Evolutionary conservation across 352 stramenopile species (phyloP), one percentile per base, ranked within the genome.

Genomic region (Vaucheria bursata): DNA sequence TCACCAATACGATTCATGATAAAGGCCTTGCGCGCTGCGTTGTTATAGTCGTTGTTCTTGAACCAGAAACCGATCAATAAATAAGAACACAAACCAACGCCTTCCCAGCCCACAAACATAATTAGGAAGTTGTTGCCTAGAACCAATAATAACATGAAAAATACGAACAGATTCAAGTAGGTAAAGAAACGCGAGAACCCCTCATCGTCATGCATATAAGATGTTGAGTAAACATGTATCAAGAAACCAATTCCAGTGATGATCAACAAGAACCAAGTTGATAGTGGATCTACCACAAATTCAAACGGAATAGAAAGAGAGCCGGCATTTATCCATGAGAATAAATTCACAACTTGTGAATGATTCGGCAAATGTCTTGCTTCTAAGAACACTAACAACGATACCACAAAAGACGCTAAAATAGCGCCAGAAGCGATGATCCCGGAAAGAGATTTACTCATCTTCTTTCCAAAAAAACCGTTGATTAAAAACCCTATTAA

Each of bases 11-110:
- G 39, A 12, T 50, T 50, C 12, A 50, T 12, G 12, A 50, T 12
- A 12, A 50, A 12, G 39, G 39, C 39, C 12, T 50, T 50, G 12
- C 5, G 5, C 5, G 39, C 39, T 50, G 59, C 59, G 5, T 69
- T 69, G 59, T 69, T 87, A 18, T 81, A 81, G 85, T 87, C 80
- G 79, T 87, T 85, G 37, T 83, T 35, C 33, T 76, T 87, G 84
- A 86, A 87, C 84, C 84, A 88, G 86, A 87, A 87, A 86, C 87
- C 87, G 87, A 87, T 88, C 8, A 87, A 64, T 72, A 87, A 80
- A 85, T 85, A 88, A 82, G 83, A 88, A 85, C 77, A 87, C 29
- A 87, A 71, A 69, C 84, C 84, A 84, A 87, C 77, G 74, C 84
- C 80, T 85, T 87, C 84, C 84, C 84, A 87, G 40, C 84, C 84